Evolutionary conservation across 1,139 yeast genomes (phyloP).

Genomic region (Geotrichum carabidarum): DNA sequence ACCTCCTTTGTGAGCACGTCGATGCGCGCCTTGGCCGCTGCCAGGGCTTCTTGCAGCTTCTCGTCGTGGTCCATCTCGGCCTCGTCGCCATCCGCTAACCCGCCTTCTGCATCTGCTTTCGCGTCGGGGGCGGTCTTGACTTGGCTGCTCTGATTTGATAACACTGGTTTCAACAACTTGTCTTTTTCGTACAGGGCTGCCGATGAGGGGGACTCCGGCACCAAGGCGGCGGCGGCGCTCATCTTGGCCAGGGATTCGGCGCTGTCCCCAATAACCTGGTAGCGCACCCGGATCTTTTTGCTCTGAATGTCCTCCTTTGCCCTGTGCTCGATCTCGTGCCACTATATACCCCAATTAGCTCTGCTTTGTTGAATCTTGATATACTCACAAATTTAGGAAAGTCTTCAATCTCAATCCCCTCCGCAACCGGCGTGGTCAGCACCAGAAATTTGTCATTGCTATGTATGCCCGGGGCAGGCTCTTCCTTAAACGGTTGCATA

Average conservation of each 20-base stretch:
- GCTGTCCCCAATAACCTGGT: not conserved
- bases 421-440: slow-evolving; percentile 50
- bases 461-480: slow-evolving; percentile 65
- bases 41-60: slow-evolving; percentile 9
- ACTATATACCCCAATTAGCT: not conserved
- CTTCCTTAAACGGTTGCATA: slow-evolving; percentile 73
- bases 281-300: slow-evolving; percentile 15
- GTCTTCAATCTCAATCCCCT: not conserved
- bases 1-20: slow-evolving; percentile 6
- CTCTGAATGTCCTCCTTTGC: slow-evolving; percentile 3
- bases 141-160: not conserved
- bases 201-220: not conserved
- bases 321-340: not conserved
- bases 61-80: not conserved
- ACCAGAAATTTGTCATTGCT: slow-evolving; percentile 91
- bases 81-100: not conserved
- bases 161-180: not conserved
- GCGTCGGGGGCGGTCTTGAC: not conserved
- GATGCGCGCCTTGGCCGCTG: slow-evolving; percentile 10
- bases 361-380: not conserved
- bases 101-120: not conserved
- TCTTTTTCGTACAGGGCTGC: not conserved
- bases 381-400: slow-evolving; percentile 2
- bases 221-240: not conserved
- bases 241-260: not conserved